Conservation (phyloP, 2,329 filamentous ascomycete genomes). For the Sarocladium oryzae region DNA sequence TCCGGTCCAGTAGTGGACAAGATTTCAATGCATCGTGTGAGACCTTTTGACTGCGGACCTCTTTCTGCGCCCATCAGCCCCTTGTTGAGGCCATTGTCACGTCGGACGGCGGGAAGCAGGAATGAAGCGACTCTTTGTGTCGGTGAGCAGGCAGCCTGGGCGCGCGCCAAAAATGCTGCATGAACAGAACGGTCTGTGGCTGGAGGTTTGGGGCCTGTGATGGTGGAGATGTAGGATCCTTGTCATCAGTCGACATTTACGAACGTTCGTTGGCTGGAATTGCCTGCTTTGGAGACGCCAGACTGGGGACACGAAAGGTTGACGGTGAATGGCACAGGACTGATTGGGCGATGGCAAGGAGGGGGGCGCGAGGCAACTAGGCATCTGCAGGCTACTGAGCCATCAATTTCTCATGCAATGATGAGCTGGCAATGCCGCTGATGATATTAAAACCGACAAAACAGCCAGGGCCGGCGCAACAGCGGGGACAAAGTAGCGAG, state of each 20-base stretch:
- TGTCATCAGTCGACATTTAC: not conserved
- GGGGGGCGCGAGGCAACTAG: conserved; percentile 32
- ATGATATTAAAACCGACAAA: conserved; percentile 39
- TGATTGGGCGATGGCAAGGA: conserved; percentile 19
- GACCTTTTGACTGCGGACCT: not conserved
- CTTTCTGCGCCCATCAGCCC: not conserved
- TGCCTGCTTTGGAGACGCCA: conserved; percentile 2
- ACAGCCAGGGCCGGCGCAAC: not conserved
- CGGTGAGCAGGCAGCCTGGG: conserved; percentile 21
- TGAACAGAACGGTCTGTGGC: conserved; percentile 26
- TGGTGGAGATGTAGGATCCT: conserved; percentile 7
- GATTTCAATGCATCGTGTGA: not conserved
- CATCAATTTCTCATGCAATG: conserved; percentile 58
- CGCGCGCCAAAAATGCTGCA: conserved; percentile 19
- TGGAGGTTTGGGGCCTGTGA: conserved; percentile 11
- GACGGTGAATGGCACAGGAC: conserved; percentile 18
- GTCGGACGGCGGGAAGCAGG: conserved; percentile 9
- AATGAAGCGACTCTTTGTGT: conserved; percentile 12
- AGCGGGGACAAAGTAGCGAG: not conserved
- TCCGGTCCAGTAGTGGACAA: not conserved
- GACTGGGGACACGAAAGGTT: conserved; percentile 11
- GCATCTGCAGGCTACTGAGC: conserved; percentile 31
- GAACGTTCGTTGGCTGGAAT: not conserved
- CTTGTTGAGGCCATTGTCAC: not conserved
- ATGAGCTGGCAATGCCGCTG: conserved; percentile 67